Conservation (phyloP, 2,329 filamentous ascomycete species). For the Colletotrichum viniferum region DNA sequence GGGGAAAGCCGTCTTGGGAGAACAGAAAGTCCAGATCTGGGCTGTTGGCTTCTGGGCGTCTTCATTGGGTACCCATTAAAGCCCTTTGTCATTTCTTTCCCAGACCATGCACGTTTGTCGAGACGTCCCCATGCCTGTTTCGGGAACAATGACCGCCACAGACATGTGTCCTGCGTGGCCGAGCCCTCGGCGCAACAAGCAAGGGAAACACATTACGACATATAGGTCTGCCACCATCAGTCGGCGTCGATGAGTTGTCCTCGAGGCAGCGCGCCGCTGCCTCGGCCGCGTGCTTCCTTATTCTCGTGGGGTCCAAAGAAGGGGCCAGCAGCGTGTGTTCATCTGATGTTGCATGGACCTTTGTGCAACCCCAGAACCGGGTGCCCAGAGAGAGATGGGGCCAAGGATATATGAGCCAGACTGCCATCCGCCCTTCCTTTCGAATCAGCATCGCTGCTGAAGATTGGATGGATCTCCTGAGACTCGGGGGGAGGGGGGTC, state of each 20-base stretch:
- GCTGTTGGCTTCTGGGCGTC: fast-evolving
- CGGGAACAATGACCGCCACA: not conserved
- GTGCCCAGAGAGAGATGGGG: not conserved
- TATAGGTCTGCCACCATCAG: not conserved
- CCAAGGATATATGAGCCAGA: not conserved
- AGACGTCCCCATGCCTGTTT: not conserved
- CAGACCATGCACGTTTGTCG: not conserved
- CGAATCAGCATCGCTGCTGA: not conserved
- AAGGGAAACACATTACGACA: not conserved
- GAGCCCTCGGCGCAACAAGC: not conserved
- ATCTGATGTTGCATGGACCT: not conserved
- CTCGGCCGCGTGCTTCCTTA: conserved; percentile 2
- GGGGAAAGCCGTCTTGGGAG: not conserved
- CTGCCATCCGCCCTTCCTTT: not conserved
- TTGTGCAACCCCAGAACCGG: not conserved
- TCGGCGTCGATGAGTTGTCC: not conserved
- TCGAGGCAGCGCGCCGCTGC: not conserved
- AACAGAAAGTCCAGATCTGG: not conserved
- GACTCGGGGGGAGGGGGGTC: not conserved
- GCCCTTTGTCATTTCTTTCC: not conserved
- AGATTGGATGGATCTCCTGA: not conserved
- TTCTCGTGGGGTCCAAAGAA: not conserved
- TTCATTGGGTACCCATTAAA: not conserved
- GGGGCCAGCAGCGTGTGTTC: not conserved
- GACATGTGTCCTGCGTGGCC: not conserved